A percentile compares a stretch with the other conserved stretches of the same genome.
These are phyloP conservation scores for Fusarium austroafricanum DNA, from an alignment of 2,329 filamentous ascomycete genomes.

Conservation along the genomic window DNA sequence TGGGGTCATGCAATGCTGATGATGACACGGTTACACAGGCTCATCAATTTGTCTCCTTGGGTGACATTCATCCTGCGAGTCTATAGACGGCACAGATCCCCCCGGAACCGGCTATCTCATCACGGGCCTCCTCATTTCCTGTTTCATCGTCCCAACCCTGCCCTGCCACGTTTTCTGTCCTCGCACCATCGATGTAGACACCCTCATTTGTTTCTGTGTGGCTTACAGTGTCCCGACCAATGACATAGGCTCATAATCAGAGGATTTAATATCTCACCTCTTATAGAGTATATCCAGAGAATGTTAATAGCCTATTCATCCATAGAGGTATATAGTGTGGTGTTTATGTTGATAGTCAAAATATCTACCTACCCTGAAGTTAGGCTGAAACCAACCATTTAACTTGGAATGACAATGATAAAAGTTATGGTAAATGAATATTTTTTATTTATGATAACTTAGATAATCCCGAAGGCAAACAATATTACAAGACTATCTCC, in stretches of 20 bases:
- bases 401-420: not conserved
- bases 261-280: not conserved
- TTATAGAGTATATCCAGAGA: not conserved
- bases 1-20: not conserved
- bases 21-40: constrained; percentile 6
- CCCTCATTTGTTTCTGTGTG: not conserved
- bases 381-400: not conserved
- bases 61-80: not conserved
- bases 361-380: not conserved
- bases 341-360: not conserved
- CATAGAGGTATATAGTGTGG: not conserved
- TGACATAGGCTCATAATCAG: not conserved
- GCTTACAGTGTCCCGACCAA: not conserved
- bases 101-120: constrained; percentile 35
- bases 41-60: not conserved
- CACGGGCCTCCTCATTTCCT: constrained; percentile 34
- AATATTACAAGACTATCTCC: too few species aligned
- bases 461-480: not conserved
- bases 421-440: not conserved
- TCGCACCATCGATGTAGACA: constrained; percentile 8
- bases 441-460: not conserved
- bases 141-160: constrained; percentile 34
- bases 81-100: constrained; percentile 9
- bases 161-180: constrained; percentile 45
- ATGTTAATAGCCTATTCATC: not conserved